A percentile compares a stretch with the other conserved stretches of the same genome.
These are phyloP conservation scores for Solanum medicagineum DNA, from an alignment of 257 asterid species.

Conservation along the genomic window DNA sequence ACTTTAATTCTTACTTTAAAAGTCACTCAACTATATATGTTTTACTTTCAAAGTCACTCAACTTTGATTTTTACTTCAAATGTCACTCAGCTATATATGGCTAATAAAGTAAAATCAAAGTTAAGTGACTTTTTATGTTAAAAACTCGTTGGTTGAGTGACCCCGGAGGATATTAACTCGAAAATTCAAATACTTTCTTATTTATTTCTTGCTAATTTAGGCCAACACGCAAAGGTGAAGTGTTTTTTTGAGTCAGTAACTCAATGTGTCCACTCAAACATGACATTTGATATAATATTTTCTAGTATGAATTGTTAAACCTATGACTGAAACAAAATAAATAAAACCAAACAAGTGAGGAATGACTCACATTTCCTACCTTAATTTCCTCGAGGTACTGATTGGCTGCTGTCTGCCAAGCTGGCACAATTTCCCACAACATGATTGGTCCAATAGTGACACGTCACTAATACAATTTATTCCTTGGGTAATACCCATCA, in stretches of 20 bases:
- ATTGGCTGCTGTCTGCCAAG: constrained; percentile 52
- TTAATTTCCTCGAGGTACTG: constrained; percentile 79
- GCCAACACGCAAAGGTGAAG: constrained; percentile 28
- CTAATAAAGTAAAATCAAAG: too few relatives aligned
- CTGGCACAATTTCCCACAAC: constrained; percentile 39
- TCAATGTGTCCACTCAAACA: constrained; percentile 37
- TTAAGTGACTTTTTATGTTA: too few relatives aligned
- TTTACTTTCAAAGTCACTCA: too few relatives aligned
- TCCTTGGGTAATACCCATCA: constrained; percentile 29
- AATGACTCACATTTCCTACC: constrained; percentile 29
- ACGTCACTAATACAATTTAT: constrained; percentile 2
- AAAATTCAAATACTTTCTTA: not conserved
- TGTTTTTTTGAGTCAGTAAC: constrained; percentile 11
- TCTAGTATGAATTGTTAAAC: constrained; percentile 2
- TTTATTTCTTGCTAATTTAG: not conserved
- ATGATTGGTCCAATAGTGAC: constrained; percentile 32
- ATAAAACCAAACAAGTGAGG: not conserved
- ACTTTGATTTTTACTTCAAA: too few relatives aligned
- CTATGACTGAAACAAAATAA: not conserved
- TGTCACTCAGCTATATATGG: too few relatives aligned
- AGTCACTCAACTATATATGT: too few relatives aligned
- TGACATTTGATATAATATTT: constrained; percentile 23
- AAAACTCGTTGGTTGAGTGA: too few relatives aligned
- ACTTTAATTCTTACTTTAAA: too few relatives aligned
- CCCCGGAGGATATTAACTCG: not conserved